Base-by-base conservation (phyloP, 2,329 filamentous ascomycete genomes). In the Helminthosporium solani region DNA sequence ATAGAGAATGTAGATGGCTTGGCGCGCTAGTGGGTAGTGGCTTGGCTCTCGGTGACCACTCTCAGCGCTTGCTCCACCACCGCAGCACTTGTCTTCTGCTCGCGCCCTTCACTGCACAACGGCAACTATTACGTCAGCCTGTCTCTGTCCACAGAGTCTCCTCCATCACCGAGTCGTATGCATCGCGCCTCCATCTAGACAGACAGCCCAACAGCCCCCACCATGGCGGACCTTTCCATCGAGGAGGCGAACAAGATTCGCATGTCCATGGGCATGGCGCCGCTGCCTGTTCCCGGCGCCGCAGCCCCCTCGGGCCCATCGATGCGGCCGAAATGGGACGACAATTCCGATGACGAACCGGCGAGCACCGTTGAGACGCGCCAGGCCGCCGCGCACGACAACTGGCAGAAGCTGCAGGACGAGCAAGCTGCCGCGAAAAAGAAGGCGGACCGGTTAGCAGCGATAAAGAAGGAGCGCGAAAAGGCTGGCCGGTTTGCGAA, bases 211-310 rank as follows among this genome's bases (percentile, higher is more conserved):
- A 9, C 16, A 16, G 23, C 12, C 38, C 30, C 18, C 40, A 50
- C 33, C 56, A 66, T 64, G 58, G 54, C 63, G 15, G 61, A 70
- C 58, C 58, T 70, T 38, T 66, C 63, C 44, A 91, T 97, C 66
- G 88, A 95, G 72, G 90, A 96, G 78, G 90, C 89, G 56, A 97
- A 97, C 75, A 88, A 91, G 66, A 86, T 96, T 64, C 90, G 92
- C 62, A 79, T 86, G 60, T 89, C 90, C 40, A 83, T 96, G 75
- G 92, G 92, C 64, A 84, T 96, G 77, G 89, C 92, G 66, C 91
- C 90, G 20, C 76, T 97, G 63, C 89, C 90, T 19, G 88, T 95
- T 9, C 88, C 91, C 20, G 88, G 88, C 56, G 79, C 78, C 47
- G 71, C 72, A 64, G 47, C 68, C 60, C 68, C 64, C 66, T 70